Evolutionary conservation across 805 yeast species (phyloP).

Genomic region (Zygotorulaspora danielsina): DNA sequence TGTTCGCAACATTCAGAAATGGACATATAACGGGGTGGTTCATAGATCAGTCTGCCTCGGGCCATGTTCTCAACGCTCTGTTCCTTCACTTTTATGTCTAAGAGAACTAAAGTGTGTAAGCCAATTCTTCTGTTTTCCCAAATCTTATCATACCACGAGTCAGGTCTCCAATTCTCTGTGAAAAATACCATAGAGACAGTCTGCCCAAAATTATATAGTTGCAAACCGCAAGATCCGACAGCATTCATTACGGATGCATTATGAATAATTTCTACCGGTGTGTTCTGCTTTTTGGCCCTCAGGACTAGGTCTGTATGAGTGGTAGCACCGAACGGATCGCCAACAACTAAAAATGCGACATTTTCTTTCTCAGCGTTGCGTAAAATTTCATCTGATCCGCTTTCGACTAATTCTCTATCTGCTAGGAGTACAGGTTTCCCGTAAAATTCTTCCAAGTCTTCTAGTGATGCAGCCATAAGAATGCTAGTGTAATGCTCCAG

Average conservation of each 20-base stretch:
- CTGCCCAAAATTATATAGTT: constrained; percentile 91
- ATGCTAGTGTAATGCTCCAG: constrained; percentile 94
- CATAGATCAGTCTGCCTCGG: constrained; percentile 84
- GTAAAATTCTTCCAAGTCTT: constrained; percentile 72
- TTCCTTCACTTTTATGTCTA: constrained; percentile 95
- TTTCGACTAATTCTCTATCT: constrained; percentile 90
- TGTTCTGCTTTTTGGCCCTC: constrained; percentile 81
- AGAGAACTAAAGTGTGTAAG: constrained; percentile 78
- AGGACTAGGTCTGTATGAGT: constrained; percentile 93
- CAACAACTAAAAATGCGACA: constrained; percentile 91
- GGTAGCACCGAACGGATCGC: constrained; percentile 97
- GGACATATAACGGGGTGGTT: constrained; percentile 95
- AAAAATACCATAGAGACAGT: constrained; percentile 95
- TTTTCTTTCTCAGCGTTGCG: constrained; percentile 74
- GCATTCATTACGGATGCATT: constrained; percentile 98
- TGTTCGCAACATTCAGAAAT: constrained; percentile 87
- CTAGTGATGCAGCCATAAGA: constrained; percentile 83
- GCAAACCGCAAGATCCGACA: constrained; percentile 96
- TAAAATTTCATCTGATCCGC: constrained; percentile 78
- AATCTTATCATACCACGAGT: constrained; percentile 84
- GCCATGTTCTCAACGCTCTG: constrained; percentile 94
- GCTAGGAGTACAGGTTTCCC: constrained; percentile 84
- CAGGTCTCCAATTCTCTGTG: constrained; percentile 95
- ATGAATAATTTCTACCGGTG: constrained; percentile 78
- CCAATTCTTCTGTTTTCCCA: constrained; percentile 89